Conservation (phyloP, 495 filamentous ascomycete genomes). For the Baudoinia panamericana region DNA sequence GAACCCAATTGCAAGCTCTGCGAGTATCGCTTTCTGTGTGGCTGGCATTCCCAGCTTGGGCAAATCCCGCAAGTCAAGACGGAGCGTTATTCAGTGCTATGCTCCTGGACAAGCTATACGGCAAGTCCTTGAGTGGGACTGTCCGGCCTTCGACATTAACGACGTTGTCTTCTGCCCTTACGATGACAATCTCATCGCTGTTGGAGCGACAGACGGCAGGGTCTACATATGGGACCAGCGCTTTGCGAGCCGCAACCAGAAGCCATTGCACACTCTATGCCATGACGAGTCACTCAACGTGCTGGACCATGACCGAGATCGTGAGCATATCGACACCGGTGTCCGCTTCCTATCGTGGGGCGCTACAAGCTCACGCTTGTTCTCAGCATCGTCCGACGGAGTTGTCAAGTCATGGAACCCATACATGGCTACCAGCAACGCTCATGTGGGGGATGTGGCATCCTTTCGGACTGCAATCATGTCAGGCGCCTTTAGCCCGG, state of each 20-base stretch:
- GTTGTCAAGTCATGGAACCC: slow-evolving; percentile 79
- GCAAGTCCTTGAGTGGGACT: slow-evolving; percentile 45
- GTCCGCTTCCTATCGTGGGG: slow-evolving; percentile 77
- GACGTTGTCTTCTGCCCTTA: slow-evolving; percentile 48
- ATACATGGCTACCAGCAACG: slow-evolving; percentile 42
- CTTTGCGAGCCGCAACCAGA: slow-evolving; percentile 28
- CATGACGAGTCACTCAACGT: slow-evolving; percentile 60
- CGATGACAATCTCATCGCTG: slow-evolving; percentile 51
- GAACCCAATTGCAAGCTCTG: slow-evolving; percentile 45
- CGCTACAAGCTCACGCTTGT: slow-evolving; percentile 51
- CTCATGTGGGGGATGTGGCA: slow-evolving; percentile 48
- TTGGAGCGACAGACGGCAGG: slow-evolving; percentile 70
- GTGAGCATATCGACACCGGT: slow-evolving; percentile 64
- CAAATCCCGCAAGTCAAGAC: slow-evolving; percentile 29
- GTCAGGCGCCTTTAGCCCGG: slow-evolving; percentile 58
- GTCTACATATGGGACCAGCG: slow-evolving; percentile 80
- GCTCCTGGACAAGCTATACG: slow-evolving; percentile 27
- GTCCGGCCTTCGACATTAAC: slow-evolving; percentile 74
- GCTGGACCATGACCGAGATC: slow-evolving; percentile 38
- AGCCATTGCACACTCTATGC: slow-evolving; percentile 47
- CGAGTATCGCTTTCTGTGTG: slow-evolving; percentile 49
- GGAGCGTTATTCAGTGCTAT: slow-evolving; percentile 42
- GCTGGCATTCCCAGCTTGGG: slow-evolving; percentile 24
- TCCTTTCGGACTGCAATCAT: slow-evolving; percentile 42
- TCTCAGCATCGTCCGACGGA: slow-evolving; percentile 85